phyloP scores from a whole-genome alignment of 768 basidiomycete genomes.

The Glaciozyma antarctica region DNA sequence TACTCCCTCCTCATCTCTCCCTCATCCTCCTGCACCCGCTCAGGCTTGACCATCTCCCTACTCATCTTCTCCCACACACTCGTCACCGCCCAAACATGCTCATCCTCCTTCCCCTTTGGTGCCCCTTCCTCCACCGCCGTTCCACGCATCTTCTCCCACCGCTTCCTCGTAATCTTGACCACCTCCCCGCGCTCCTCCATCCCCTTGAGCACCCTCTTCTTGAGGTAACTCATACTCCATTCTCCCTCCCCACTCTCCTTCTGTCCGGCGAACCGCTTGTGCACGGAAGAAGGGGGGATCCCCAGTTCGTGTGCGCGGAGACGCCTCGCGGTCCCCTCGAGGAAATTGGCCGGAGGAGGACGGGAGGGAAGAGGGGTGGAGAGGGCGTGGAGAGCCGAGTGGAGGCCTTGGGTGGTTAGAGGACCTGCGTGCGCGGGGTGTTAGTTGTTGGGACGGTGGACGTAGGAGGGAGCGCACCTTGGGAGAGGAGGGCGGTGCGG shows the following conservation, averaged over 20 bases:
- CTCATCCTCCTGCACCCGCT: background rate
- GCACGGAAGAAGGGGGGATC: background rate
- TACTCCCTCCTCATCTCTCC: background rate
- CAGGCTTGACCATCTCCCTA: background rate
- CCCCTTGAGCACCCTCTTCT: background rate
- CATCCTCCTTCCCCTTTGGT: conserved; percentile 1
- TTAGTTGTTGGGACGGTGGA: no score
- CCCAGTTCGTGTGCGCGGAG: background rate
- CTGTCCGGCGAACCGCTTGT: background rate
- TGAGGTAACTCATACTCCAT: conserved; percentile 12
- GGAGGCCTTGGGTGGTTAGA: background rate
- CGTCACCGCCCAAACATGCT: conserved; percentile 9
- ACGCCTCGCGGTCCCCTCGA: background rate
- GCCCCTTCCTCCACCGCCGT: background rate
- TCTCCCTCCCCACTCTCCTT: background rate
- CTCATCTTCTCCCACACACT: background rate
- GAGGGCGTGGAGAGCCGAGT: background rate
- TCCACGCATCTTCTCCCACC: background rate
- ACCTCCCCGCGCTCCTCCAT: conserved; percentile 6
- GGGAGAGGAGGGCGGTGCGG: no score
- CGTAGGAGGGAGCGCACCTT: background rate
- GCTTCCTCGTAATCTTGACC: background rate
- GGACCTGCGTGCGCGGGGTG: background rate
- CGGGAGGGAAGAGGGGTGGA: background rate
- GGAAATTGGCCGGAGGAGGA: background rate